These are phyloP conservation scores for Tetrahymena malaccensis DNA, from an alignment of 73 alveolate species.

Conservation along the genomic window DNA sequence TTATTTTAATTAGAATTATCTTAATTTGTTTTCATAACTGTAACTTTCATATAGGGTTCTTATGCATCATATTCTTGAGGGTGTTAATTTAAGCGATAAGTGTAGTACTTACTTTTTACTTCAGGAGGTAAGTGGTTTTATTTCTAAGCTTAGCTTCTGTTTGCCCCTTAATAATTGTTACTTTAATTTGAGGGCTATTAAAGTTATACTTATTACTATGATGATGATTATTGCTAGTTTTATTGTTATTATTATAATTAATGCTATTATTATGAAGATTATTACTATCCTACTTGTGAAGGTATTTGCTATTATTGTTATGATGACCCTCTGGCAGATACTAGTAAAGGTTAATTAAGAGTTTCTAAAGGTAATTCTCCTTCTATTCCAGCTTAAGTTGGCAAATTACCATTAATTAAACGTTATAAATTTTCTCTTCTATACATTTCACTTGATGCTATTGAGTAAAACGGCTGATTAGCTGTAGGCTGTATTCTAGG, in stretches of 20 bases:
- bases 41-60: constrained; percentile 15
- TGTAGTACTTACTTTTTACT: background rate
- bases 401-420: background rate
- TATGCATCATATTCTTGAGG: background rate
- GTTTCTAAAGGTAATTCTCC: background rate
- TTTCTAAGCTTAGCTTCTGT: background rate
- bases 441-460: background rate
- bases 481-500: background rate
- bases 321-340: background rate
- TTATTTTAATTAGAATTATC: background rate
- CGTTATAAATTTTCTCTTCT: background rate
- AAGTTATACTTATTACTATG: background rate
- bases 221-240: background rate
- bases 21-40: constrained; percentile 21
- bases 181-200: background rate
- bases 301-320: too few relatives aligned
- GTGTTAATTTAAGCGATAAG: background rate
- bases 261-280: background rate
- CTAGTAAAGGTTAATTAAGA: background rate
- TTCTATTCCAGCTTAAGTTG: background rate
- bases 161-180: background rate
- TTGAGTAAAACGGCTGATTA: background rate
- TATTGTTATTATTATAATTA: background rate
- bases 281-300: background rate
- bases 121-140: background rate